These are phyloP conservation scores for Xylaria sp. DNA, from an alignment of 2,329 filamentous ascomycete genomes.

Conservation along the genomic window DNA sequence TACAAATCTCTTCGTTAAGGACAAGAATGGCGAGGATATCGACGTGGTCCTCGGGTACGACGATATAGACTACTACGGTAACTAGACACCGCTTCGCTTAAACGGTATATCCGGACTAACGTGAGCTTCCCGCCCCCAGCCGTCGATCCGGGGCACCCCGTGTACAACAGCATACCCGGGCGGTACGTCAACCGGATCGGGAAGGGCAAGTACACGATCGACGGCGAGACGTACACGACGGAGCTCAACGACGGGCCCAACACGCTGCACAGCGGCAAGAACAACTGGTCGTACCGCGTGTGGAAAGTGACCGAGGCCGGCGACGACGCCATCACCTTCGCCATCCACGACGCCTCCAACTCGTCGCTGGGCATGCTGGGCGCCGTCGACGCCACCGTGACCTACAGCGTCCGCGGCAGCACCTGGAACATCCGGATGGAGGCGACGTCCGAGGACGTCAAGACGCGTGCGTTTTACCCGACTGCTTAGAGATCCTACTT, in stretches of 20 bases:
- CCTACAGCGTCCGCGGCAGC: conserved; percentile 61
- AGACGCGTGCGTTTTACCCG: conserved; percentile 45
- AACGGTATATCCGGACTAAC: conserved; percentile 4
- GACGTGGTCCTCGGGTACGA: conserved; percentile 68
- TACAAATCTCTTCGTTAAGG: conserved; percentile 65
- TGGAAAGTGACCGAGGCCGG: conserved; percentile 63
- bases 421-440: conserved; percentile 64
- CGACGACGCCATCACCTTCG: conserved; percentile 64
- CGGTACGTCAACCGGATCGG: conserved; percentile 68
- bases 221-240: conserved; percentile 55
- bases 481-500: too few species aligned
- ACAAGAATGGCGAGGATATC: conserved; percentile 62
- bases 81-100: conserved; percentile 9
- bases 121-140: conserved; percentile 37
- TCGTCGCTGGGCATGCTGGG: conserved; percentile 65
- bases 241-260: conserved; percentile 57
- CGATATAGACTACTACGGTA: conserved; percentile 59
- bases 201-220: conserved; percentile 58
- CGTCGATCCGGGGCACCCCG: conserved; percentile 54
- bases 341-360: conserved; percentile 61
- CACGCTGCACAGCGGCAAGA: conserved; percentile 60
- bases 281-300: conserved; percentile 65
- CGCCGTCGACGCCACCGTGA: conserved; percentile 61
- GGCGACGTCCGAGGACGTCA: conserved; percentile 54
- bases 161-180: conserved; percentile 64